A percentile compares a stretch with the other conserved stretches of the same genome.
phyloP scores from a whole-genome alignment of 2,329 filamentous ascomycete genomes.

The Hirsutella rhossiliensis region DNA sequence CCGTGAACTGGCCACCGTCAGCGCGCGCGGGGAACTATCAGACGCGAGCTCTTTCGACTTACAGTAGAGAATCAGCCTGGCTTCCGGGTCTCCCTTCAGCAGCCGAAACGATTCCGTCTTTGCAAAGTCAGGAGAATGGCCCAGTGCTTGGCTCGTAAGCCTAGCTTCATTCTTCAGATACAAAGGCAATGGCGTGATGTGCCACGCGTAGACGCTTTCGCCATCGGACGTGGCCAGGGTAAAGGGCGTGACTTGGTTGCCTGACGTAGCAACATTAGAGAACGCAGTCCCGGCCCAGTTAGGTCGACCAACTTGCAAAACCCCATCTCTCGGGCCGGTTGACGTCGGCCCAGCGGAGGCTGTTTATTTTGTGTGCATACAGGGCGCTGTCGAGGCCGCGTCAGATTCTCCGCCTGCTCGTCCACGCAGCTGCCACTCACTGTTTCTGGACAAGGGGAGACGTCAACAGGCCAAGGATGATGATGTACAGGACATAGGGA shows the following conservation, averaged over 20 bases:
- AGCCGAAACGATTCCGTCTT: constrained; percentile 46
- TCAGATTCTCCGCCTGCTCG: constrained; percentile 4
- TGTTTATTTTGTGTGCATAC: constrained; percentile 73
- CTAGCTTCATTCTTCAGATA: constrained; percentile 60
- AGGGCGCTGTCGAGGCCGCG: constrained; percentile 44
- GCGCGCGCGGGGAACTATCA: not conserved
- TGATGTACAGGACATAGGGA: constrained; percentile 51
- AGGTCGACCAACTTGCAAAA: constrained; percentile 53
- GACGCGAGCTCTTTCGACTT: constrained; percentile 1
- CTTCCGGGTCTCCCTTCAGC: constrained; percentile 49
- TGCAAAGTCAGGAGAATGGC: constrained; percentile 40
- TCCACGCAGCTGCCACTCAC: constrained; percentile 36
- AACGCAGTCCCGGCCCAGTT: not conserved
- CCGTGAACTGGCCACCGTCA: constrained; percentile 40
- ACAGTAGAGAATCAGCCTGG: constrained; percentile 54
- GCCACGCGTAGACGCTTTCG: constrained; percentile 78
- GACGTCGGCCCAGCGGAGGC: constrained; percentile 58
- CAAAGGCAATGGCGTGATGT: constrained; percentile 67
- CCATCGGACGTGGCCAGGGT: constrained; percentile 62
- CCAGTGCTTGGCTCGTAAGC: constrained; percentile 39
- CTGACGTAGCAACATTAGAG: constrained; percentile 26
- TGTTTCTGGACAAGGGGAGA: constrained; percentile 67
- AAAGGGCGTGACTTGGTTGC: constrained; percentile 83
- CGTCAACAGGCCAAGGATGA: constrained; percentile 52
- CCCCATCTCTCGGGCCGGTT: constrained; percentile 73